Percentiles rank a stretch among this genome's conserved stretches.
These are phyloP conservation scores for Fusarium buharicum DNA, from an alignment of 2,329 filamentous ascomycete genomes.

Conservation along the genomic window DNA sequence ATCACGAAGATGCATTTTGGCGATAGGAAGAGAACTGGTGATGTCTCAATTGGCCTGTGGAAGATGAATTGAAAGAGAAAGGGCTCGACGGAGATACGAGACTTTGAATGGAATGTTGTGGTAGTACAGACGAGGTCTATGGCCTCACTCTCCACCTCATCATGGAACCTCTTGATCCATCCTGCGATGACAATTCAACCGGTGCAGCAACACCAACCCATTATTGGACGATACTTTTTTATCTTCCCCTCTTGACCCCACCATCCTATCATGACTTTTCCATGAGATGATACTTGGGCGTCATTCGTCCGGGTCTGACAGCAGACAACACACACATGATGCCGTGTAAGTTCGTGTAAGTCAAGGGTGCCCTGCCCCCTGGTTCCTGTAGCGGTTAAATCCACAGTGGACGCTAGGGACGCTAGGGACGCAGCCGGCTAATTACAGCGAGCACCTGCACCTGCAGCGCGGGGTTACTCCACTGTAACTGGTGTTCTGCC, in stretches of 20 bases:
- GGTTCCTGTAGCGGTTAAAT: constrained; percentile 30
- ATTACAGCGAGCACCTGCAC: constrained; percentile 18
- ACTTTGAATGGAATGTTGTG: constrained; percentile 16
- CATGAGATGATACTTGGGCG: constrained; percentile 13
- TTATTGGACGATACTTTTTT: constrained; percentile 2
- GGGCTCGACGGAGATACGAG: constrained; percentile 3
- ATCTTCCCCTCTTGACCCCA: constrained; percentile 40
- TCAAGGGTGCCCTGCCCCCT: constrained; percentile 5
- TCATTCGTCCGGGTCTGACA: constrained; percentile 35
- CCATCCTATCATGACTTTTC: constrained; percentile 34
- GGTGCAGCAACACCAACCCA: constrained; percentile 3
- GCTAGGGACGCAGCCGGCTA: constrained; percentile 34
- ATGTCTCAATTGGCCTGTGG: constrained; percentile 16
- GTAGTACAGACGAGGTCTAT: constrained; percentile 1
- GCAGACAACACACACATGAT: constrained; percentile 6
- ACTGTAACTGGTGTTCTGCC: constrained; percentile 14
- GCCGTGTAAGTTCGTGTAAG: constrained; percentile 9
- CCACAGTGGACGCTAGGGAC: constrained; percentile 8
- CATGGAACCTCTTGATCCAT: constrained; percentile 26
- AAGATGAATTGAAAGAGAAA: constrained; percentile 1
- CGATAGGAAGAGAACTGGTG: not conserved
- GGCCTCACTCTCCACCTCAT: constrained; percentile 33
- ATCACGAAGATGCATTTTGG: constrained; percentile 50
- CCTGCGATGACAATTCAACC: constrained; percentile 37
- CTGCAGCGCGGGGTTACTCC: constrained; percentile 22